Evolutionary conservation across 768 basidiomycete genomes (phyloP).

Genomic region (Mrakia hoshinonis): DNA sequence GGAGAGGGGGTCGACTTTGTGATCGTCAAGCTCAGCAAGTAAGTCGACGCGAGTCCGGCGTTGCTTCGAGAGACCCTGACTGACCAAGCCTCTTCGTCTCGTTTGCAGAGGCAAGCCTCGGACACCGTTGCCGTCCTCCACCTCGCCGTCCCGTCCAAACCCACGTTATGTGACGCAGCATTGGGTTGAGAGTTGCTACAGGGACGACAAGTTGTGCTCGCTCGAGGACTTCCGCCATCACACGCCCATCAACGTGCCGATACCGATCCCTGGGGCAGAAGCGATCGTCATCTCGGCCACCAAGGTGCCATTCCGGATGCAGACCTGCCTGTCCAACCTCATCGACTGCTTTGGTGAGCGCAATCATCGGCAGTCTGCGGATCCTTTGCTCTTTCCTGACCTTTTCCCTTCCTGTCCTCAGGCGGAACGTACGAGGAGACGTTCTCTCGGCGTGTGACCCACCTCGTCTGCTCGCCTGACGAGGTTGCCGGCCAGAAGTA

Average conservation of each 20-base stretch:
- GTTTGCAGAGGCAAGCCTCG: neutral
- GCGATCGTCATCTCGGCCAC: constrained; percentile 59
- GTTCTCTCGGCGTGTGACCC: constrained; percentile 54
- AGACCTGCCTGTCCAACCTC: constrained; percentile 58
- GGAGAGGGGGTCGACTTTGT: constrained; percentile 18
- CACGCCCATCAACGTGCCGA: constrained; percentile 52
- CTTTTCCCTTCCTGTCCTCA: constrained; percentile 46
- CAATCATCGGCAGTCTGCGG: neutral
- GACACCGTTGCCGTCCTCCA: neutral
- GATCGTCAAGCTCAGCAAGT: constrained; percentile 14
- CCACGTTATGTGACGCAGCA: constrained; percentile 63
- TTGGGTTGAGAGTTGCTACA: constrained; percentile 82
- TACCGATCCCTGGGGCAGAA: constrained; percentile 57
- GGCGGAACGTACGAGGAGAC: constrained; percentile 46
- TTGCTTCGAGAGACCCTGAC: neutral
- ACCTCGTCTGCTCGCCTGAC: constrained; percentile 60
- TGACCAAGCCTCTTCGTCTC: too few relatives aligned
- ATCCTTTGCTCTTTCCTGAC: neutral
- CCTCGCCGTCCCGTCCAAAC: neutral
- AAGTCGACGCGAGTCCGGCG: neutral
- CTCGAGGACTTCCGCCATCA: constrained; percentile 64
- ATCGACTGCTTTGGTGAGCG: constrained; percentile 57
- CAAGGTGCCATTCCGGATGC: constrained; percentile 60
- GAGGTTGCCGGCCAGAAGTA: constrained; percentile 62
- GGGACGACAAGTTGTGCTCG: constrained; percentile 60